These are phyloP conservation scores for Hericium rajendrae DNA, from an alignment of 768 basidiomycete genomes.

Conservation along the genomic window DNA sequence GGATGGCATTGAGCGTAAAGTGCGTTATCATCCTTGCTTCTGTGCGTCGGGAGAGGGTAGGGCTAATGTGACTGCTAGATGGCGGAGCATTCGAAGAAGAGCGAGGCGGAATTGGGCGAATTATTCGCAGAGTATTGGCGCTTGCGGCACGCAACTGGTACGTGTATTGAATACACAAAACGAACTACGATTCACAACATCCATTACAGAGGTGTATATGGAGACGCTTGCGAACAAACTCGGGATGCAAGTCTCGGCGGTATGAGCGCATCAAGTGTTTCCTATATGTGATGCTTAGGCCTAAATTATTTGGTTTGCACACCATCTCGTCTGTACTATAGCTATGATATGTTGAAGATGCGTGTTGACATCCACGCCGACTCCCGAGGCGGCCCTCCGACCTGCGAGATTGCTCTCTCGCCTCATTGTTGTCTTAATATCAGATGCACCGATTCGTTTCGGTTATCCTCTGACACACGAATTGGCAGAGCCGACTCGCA, in stretches of 20 bases:
- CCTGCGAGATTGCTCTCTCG: too few species aligned
- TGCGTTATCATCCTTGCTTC: constrained; percentile 15
- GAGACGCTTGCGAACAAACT: constrained; percentile 77
- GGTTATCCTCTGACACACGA: too few species aligned
- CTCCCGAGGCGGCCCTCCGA: too few species aligned
- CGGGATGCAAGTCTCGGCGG: constrained; percentile 35
- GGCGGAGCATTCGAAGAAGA: constrained; percentile 62
- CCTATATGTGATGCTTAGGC: too few species aligned
- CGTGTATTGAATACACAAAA: constrained; percentile 1
- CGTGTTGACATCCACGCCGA: too few species aligned
- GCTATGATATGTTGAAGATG: too few species aligned
- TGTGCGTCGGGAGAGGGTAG: not conserved
- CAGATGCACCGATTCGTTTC: too few species aligned
- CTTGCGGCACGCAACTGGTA: constrained; percentile 69
- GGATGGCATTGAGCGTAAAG: constrained; percentile 58
- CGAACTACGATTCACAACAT: not conserved
- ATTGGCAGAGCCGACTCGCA: too few species aligned
- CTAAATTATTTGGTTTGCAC: too few species aligned
- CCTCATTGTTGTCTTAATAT: too few species aligned
- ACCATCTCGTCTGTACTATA: too few species aligned
- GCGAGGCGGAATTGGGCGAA: constrained; percentile 72
- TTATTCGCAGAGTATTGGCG: constrained; percentile 79
- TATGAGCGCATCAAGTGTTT: not conserved
- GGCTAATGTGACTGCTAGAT: constrained; percentile 37
- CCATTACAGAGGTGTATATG: constrained; percentile 66